Conservation (phyloP, 1,284 basidiomycete genomes). For the Boletus semigastroideus region DNA sequence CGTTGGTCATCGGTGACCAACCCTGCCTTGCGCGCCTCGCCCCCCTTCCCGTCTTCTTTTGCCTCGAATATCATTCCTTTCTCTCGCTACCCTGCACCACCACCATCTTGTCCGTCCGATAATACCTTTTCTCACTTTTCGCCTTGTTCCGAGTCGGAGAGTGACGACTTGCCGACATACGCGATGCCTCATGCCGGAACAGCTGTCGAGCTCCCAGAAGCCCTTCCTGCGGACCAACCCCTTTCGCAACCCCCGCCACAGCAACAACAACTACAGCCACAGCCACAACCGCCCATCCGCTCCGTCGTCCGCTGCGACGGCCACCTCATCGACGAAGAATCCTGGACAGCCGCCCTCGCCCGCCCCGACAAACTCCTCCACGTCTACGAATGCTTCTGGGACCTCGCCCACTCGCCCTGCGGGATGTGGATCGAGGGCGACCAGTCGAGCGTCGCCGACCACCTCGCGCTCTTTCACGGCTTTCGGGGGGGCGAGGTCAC, state of each 20-base stretch:
- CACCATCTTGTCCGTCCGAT: conserved; percentile 14
- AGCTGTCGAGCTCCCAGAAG: conserved; percentile 20
- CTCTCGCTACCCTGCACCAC: conserved; percentile 16
- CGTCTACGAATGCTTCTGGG: conserved; percentile 35
- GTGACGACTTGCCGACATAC: conserved; percentile 21
- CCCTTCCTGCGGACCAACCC: conserved; percentile 7
- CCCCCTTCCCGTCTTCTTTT: conserved; percentile 19
- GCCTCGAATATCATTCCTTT: conserved; percentile 18
- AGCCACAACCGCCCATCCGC: conserved; percentile 14
- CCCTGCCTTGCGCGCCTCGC: conserved; percentile 26
- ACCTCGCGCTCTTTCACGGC: conserved; percentile 31
- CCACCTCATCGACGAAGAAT: conserved; percentile 30
- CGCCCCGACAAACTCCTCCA: conserved; percentile 28
- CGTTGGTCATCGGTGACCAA: conserved; percentile 35
- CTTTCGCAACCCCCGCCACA: neutral
- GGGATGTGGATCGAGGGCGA: conserved; percentile 36
- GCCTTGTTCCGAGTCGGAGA: conserved; percentile 27
- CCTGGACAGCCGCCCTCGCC: conserved; percentile 25
- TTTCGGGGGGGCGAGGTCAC: conserved; percentile 31
- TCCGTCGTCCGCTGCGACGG: conserved; percentile 29
- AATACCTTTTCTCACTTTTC: conserved; percentile 22
- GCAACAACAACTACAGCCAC: neutral
- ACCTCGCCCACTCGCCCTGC: conserved; percentile 23
- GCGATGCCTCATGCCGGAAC: conserved; percentile 21
- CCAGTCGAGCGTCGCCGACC: conserved; percentile 34